Evolutionary conservation across 1,284 basidiomycete species (phyloP).

Genomic region (Coniferiporia weirii): DNA sequence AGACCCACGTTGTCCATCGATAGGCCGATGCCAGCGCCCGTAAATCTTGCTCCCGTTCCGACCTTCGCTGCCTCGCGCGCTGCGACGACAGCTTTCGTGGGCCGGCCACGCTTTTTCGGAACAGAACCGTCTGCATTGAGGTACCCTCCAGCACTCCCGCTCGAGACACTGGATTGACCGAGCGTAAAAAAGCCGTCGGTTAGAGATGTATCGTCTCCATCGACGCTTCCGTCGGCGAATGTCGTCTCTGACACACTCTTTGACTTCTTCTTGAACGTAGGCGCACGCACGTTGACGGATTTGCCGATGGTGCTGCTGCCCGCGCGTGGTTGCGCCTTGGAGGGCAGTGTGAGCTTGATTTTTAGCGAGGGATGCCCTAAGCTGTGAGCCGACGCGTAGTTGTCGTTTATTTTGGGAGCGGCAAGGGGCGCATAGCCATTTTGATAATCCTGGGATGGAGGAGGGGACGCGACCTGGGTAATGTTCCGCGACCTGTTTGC

Average conservation of each 20-base stretch:
- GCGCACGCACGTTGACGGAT: conserved; percentile 22
- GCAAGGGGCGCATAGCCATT: conserved; percentile 24
- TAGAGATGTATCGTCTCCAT: conserved; percentile 19
- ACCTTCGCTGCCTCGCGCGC: conserved; percentile 26
- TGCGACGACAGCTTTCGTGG: conserved; percentile 39
- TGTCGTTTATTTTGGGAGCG: conserved; percentile 23
- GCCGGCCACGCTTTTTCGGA: conserved; percentile 50
- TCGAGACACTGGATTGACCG: conserved; percentile 17
- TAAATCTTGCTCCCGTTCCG: conserved; percentile 21
- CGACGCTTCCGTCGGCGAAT: conserved; percentile 19
- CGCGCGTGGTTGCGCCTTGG: conserved; percentile 1
- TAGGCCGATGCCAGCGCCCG: conserved; percentile 30
- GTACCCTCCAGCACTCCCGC: not conserved
- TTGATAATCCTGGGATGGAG: conserved; percentile 25
- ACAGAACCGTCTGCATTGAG: conserved; percentile 18
- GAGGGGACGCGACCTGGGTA: conserved; percentile 24
- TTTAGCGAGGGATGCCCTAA: conserved; percentile 45
- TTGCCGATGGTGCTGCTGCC: not conserved
- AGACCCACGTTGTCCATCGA: conserved; percentile 26
- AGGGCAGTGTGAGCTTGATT: conserved; percentile 68
- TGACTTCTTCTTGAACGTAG: conserved; percentile 23
- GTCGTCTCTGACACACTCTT: conserved; percentile 20
- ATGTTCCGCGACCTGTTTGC: conserved; percentile 34
- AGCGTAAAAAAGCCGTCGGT: conserved; percentile 15
- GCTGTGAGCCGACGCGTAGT: conserved; percentile 9